Evolutionary conservation across 495 filamentous ascomycete genomes (phyloP).

Genomic region (Daldinia decipiens): DNA sequence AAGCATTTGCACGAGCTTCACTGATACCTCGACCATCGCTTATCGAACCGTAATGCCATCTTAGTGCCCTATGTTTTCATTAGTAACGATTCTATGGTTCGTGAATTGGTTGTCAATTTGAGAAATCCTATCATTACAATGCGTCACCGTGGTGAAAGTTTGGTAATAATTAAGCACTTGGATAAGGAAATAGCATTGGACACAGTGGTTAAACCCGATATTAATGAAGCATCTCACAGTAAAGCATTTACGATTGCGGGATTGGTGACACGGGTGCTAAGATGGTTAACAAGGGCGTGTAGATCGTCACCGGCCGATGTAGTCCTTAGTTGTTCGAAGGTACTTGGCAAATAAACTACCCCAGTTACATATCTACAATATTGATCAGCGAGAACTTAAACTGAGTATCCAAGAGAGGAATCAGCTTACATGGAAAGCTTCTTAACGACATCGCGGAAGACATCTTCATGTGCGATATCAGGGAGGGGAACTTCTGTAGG

Average conservation of each 20-base stretch:
- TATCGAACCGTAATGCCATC: constrained; percentile 74
- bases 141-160: background rate
- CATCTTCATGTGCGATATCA: constrained; percentile 70
- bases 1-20: constrained; percentile 81
- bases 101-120: background rate
- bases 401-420: background rate
- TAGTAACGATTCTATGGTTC: background rate
- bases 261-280: constrained; percentile 73
- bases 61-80: constrained; percentile 69
- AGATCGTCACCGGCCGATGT: constrained; percentile 72
- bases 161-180: background rate
- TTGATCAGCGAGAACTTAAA: constrained; percentile 22
- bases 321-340: constrained; percentile 82
- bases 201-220: background rate
- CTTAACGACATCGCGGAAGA: constrained; percentile 72
- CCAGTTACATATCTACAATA: constrained; percentile 66
- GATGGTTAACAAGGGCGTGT: constrained; percentile 69
- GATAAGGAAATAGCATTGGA: background rate
- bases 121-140: background rate
- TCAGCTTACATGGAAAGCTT: constrained; percentile 70
- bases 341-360: constrained; percentile 72
- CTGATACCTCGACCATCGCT: constrained; percentile 76
- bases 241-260: constrained; percentile 79
- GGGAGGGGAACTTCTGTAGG: constrained; percentile 59
- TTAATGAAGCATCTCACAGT: constrained; percentile 64